Evolutionary conservation across 129 eudicot species (phyloP), one percentile per base, ranked within the genome.

Genomic region (Centaurea solstitialis): DNA sequence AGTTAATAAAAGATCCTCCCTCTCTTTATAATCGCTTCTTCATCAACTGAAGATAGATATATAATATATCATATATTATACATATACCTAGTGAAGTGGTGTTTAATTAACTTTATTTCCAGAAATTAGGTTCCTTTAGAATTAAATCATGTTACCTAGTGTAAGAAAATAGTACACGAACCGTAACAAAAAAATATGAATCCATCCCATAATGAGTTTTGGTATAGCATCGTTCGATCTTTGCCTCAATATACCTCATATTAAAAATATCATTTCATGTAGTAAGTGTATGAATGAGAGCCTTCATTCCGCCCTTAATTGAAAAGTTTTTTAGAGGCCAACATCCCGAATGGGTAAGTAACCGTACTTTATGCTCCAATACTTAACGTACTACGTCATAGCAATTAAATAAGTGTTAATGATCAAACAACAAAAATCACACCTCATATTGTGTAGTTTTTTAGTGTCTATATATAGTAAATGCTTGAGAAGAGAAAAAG

Each of bases 51-150:
- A 9, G 33, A 76, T 35, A 57, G 6, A 57, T 53, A 40, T 64
- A 18, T 21, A n/a, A n/a, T n/a, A n/a, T n/a, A n/a, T n/a, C n/a
- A n/a, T n/a, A n/a, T n/a, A n/a, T n/a, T 33, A 33, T 33, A 33
- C 9, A 40, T 9, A n/a, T 84, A 85, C 93, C 88, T 87, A 12
- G 91, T 83, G 79, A 90, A 87, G 76, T 68, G 85, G 33, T 77
- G 59, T 37, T 45, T 33, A 26, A 2, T 2, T 47, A 72, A 87
- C 83, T 81, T 90, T 89, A n/a, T 43, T 50, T 73, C 77, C 86
- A 5, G 86, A 38, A 40, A 83, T 77, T 3, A 89, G 93, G 64
- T 87, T 9, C 93, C 93, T 35, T 85, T 90, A 3, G 93, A 87
- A 75, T 17, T 57, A 57, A 5, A 53, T 53, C 62, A 53, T 7